Conservation (phyloP, 371 early-diverging fungal genomes). For the Capniomyces stellatus region DNA sequence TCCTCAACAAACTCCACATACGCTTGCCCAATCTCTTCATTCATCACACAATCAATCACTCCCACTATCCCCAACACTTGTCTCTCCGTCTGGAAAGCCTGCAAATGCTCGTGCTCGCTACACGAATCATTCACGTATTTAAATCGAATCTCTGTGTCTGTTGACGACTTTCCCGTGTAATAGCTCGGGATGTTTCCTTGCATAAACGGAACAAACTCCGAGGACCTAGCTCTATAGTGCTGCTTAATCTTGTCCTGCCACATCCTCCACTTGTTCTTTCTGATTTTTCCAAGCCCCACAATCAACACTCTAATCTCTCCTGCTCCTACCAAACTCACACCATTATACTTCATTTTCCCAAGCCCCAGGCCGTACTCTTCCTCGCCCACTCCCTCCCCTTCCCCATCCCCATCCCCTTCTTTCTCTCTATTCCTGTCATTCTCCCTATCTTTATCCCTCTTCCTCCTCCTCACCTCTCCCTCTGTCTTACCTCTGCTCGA, state of each 20-base stretch:
- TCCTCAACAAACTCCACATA: conserved; percentile 11
- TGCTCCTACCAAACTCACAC: conserved; percentile 17
- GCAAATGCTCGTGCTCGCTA: conserved; percentile 20
- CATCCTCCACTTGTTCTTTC: conserved; percentile 7
- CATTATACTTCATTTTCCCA: background rate
- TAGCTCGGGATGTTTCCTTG: conserved; percentile 3
- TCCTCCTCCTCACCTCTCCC: background rate
- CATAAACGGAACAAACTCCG: conserved; percentile 14
- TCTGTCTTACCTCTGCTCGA: background rate
- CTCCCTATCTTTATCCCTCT: background rate
- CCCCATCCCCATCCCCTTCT: background rate
- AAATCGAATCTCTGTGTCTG: conserved; percentile 13
- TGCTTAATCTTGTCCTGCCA: conserved; percentile 12
- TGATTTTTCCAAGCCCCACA: conserved; percentile 17
- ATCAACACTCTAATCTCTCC: conserved; percentile 22
- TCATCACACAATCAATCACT: conserved; percentile 12
- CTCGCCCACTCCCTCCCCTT: background rate
- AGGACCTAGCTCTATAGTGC: conserved; percentile 8
- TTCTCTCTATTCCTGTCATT: background rate
- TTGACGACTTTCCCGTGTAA: background rate
- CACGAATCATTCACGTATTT: conserved; percentile 3
- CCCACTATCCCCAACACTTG: conserved; percentile 23
- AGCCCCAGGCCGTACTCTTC: background rate
- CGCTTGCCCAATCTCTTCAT: conserved; percentile 4
- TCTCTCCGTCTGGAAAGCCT: conserved; percentile 23